Evolutionary conservation across 768 basidiomycete species (phyloP).

Genomic region (Exidia glandulosa): DNA sequence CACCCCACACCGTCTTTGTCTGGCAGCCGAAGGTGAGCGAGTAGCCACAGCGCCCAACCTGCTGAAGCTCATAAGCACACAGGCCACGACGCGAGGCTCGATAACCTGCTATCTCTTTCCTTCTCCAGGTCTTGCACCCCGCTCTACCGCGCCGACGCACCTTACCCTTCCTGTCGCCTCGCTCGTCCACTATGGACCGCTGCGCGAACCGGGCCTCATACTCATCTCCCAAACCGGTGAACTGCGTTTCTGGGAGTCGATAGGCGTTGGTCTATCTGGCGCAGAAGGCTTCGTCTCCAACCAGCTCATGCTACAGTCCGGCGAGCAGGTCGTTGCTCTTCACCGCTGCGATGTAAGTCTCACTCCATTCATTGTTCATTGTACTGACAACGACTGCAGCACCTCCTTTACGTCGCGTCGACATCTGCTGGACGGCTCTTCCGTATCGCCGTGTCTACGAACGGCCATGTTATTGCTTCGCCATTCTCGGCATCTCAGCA

Average conservation of each 20-base stretch:
- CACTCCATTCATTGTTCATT: background rate
- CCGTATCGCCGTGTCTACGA: slow-evolving; percentile 50
- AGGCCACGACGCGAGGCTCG: slow-evolving; percentile 36
- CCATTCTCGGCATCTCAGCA: slow-evolving; percentile 26
- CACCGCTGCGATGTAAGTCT: slow-evolving; percentile 53
- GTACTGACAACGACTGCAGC: background rate
- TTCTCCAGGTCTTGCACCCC: slow-evolving; percentile 41
- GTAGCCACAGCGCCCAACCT: slow-evolving; percentile 1
- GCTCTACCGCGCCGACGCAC: slow-evolving; percentile 30
- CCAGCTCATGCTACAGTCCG: slow-evolving; percentile 35
- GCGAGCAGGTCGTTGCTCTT: slow-evolving; percentile 57
- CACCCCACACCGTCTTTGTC: slow-evolving; percentile 65
- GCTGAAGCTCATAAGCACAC: slow-evolving; percentile 30
- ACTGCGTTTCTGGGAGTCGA: slow-evolving; percentile 80
- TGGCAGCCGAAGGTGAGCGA: slow-evolving; percentile 63
- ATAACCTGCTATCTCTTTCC: slow-evolving; percentile 71
- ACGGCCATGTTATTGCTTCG: slow-evolving; percentile 40
- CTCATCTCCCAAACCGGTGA: slow-evolving; percentile 61
- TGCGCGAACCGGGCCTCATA: slow-evolving; percentile 80
- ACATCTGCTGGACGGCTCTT: slow-evolving; percentile 60
- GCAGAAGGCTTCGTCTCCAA: slow-evolving; percentile 53
- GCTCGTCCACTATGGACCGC: slow-evolving; percentile 52
- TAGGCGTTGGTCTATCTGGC: slow-evolving; percentile 73
- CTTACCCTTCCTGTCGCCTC: slow-evolving; percentile 38
- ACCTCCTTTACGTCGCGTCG: slow-evolving; percentile 40